Evolutionary conservation across 805 yeast genomes (phyloP), one percentile per base, ranked within the genome.

Genomic region (Starmerella floris): DNA sequence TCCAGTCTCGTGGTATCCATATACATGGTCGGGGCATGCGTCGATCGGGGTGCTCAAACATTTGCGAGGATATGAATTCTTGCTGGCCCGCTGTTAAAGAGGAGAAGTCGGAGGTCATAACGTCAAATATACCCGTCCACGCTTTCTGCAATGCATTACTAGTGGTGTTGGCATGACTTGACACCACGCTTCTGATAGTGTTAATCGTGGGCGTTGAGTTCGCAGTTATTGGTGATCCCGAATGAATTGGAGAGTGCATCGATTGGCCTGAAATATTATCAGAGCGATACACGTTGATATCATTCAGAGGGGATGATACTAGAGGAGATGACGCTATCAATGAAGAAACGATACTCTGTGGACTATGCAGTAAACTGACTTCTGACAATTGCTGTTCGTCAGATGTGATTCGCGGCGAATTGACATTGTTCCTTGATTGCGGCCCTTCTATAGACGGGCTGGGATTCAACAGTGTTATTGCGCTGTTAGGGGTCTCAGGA

Each of bases 1-100:
- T 50, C 17, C 44, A 49, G 48, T 71, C 74, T 20, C 50, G 46
- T 0, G 74, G 74, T 3, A 71, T 45, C 74, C 73, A 68, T 1
- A 70, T 54, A 22, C 63, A 51, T 10, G 67, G 65, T 20, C 53
- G 45, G 13, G 37, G 45, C 8, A 49, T 45, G 20, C 58, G 47
- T 16, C 57, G 42, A 4, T 59, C 58, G 4, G 63, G 61, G 42
- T 62, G 61, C 35, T 48, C 51, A 41, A 58, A 62, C 16, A 62
- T 52, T 22, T 52, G 55, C 16, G 47, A 40, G 4, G 53, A 44
- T 9, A 55, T 34, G 32, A 41, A 45, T n/a, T 54, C 56, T n/a
- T 51, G 53, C 30, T 57, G 57, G 5, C 48, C 55, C 4, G 41
- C 20, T 2, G 54, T 49, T 6, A 60, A 35, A 11, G 44, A 46